phyloP scores from a whole-genome alignment of 441 rosid species.

The Melastoma candidum region DNA sequence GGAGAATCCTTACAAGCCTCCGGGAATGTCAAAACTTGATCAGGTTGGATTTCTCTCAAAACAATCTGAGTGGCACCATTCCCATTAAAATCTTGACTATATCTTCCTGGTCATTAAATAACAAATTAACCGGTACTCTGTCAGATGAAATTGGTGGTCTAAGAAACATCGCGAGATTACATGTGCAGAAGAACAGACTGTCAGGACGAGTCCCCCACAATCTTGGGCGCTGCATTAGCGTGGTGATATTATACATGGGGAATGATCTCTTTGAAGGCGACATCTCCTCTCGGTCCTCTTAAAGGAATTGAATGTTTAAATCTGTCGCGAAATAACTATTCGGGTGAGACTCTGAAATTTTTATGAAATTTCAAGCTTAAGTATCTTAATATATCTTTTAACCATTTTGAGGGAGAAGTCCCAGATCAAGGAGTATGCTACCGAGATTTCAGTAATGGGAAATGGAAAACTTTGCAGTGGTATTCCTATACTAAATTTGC shows the following conservation, averaged over 20 bases:
- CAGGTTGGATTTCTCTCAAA: background rate
- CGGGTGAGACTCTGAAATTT: conserved; percentile 13
- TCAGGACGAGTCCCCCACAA: background rate
- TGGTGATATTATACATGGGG: background rate
- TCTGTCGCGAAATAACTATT: conserved; percentile 17
- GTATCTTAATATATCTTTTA: conserved; percentile 1
- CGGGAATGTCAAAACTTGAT: background rate
- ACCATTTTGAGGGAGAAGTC: conserved; percentile 1
- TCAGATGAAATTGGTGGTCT: background rate
- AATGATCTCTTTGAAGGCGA: conserved; percentile 3
- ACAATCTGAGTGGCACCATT: too few species aligned
- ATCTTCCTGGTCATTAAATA: background rate
- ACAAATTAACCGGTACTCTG: background rate
- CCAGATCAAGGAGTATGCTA: conserved; percentile 1
- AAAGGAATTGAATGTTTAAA: conserved; percentile 11
- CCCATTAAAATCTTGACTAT: too few species aligned
- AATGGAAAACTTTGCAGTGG: conserved; percentile 9
- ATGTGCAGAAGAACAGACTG: background rate
- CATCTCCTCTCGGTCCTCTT: conserved; percentile 9
- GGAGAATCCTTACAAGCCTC: background rate
- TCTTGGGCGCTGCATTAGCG: background rate
- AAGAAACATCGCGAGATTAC: background rate
- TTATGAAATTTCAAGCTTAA: background rate
- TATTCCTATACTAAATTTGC: background rate
- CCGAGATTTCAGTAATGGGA: background rate